Base-by-base conservation (phyloP, 345 rosid genomes). In the Arabidopsis suecica region DNA sequence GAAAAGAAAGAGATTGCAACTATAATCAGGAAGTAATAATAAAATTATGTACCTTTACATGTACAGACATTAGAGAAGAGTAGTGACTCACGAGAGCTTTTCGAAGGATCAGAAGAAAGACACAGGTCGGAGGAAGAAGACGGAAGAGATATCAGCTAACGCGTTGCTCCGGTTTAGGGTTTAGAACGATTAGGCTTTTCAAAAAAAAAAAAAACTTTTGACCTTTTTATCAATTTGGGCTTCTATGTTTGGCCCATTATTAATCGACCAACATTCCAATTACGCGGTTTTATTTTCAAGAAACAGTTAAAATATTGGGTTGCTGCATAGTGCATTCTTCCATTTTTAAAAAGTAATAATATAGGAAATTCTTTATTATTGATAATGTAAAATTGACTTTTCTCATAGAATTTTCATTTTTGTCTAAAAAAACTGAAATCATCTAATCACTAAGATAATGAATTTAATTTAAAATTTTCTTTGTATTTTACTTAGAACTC, bases 31-130 rank as follows among this genome's bases (percentile, higher is more conserved):
- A 42, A 61, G 57, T 41, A 20, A 49, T 8, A 49, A 49, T 9
- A 8, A 51, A 36, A 40, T 62, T 61, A n/a, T 10, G 72, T 78
- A 78, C 81, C 81, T 78, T 78, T 7, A 78, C 72, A 59, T 12
- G 65, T 14, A 57, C 34, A n/a, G 81, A 65, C 81, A 78, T 78
- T 22, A 23, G 61, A 48, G 68, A 71, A 56, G 45, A 23, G 38
- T 62, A 40, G 38, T 32, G 66, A 76, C 50, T 54, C 25, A n/a
- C 22, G 47, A 55, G 4, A 55, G 65, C 20, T 69, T 61, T 76
- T 56, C 14, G 57, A 68, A 14, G 57, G 57, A 56, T 57, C 57
- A 74, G 25, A 16, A 47, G 32, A 38, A 37, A 38, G 41, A 22
- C 13, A 49, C 25, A 48, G 10, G 9, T 18, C 11, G 54, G 54